Evolutionary conservation across 495 filamentous ascomycete species (phyloP), one percentile per base, ranked within the genome.

Genomic region (Aspergillus bertholletiae): DNA sequence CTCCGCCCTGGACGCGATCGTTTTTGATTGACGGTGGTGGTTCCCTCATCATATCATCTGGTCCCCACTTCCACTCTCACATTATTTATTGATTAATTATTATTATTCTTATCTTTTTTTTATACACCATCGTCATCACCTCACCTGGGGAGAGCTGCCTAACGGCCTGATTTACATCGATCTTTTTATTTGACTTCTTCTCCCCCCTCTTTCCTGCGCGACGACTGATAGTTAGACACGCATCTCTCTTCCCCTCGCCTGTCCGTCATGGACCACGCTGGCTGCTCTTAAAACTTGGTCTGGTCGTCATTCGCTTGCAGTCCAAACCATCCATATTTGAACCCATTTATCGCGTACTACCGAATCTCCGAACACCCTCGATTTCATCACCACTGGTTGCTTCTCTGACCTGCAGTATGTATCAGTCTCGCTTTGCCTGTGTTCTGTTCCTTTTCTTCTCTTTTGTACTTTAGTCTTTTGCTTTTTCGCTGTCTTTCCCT

Each of bases 231-330:
- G n/a, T 2, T 40, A 40, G 18, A 40, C 37, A 40, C 37, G 41
- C 57, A 58, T 56, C n/a, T 6, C 37, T 2, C n/a, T 5, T 3
- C 6, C n/a, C n/a, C 18, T 40, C 2, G 37, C 9, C 18, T 13
- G 52, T 59, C 59, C 60, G 56, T 55, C 56, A 61, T 61, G 66
- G 57, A 64, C 53, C 55, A 56, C 59, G 60, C 54, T 66, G 61
- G 59, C 57, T 54, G 60, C 50, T 46, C 51, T 22, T 58, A 43
- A 56, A n/a, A 50, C 17, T 17, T 24, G 37, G 37, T 6, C n/a
- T 18, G 37, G 20, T 40, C 37, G 18, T 40, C 37, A 40, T 21
- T 40, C 9, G n/a, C 37, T 40, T 40, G 18, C 37, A 3, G 34
- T 39, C 18, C 37, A 18, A 40, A 28, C n/a, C 15, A 27, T 2